phyloP scores from a whole-genome alignment of 768 basidiomycete genomes.

The Holtermanniella nyarrowii region DNA sequence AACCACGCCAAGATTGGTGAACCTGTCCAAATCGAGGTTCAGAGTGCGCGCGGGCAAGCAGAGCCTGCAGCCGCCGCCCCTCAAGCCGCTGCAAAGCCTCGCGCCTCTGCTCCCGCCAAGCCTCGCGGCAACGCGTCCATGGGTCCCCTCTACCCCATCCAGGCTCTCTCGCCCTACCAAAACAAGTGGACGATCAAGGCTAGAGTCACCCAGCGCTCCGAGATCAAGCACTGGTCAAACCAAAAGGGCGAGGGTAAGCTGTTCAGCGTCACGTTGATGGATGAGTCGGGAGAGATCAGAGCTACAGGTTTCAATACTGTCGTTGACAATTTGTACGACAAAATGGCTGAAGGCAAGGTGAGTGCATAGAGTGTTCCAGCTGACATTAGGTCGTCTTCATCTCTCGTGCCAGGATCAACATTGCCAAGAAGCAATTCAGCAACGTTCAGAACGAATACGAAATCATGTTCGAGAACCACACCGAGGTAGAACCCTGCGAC shows the following conservation, averaged over 20 bases:
- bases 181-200: constrained; percentile 99
- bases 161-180: constrained; percentile 88
- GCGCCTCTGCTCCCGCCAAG: too few species aligned
- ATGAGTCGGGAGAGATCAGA: constrained; percentile 71
- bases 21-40: too few species aligned
- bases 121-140: too few species aligned
- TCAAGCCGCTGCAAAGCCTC: too few species aligned
- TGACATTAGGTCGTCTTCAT: constrained; percentile 62
- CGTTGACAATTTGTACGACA: constrained; percentile 73
- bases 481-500: constrained; percentile 80
- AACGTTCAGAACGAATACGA: constrained; percentile 88
- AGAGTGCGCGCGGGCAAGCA: too few species aligned
- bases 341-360: constrained; percentile 70
- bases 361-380: neutral
- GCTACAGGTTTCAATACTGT: constrained; percentile 82
- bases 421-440: constrained; percentile 94
- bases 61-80: too few species aligned
- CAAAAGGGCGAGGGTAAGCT: constrained; percentile 84
- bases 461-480: constrained; percentile 68
- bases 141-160: constrained; percentile 71
- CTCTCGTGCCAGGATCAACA: constrained; percentile 79
- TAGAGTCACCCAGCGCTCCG: constrained; percentile 77
- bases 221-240: constrained; percentile 83
- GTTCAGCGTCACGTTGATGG: constrained; percentile 87
- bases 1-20: neutral